Evolutionary conservation across 2,329 filamentous ascomycete genomes (phyloP), one percentile per base, ranked within the genome.

Genomic region (Biscogniauxia mediterranea): DNA sequence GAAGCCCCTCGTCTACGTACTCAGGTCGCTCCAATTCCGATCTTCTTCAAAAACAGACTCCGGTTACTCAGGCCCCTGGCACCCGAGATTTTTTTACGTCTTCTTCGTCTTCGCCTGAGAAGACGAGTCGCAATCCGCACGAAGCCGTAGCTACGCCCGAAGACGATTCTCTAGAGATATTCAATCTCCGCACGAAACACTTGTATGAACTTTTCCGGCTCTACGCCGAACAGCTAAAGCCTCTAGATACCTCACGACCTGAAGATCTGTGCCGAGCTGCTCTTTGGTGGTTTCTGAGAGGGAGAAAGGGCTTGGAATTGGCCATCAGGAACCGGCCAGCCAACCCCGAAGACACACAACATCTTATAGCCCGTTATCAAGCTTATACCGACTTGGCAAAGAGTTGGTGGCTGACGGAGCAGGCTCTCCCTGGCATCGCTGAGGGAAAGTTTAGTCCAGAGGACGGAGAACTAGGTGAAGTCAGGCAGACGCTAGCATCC

Each of bases 231-330:
- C 84, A 88, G 32, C 81, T 89, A 28, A 87, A 85, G 64, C 87
- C 91, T 0, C 73, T 93, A 4, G 81, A 85, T 59, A 81, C 83
- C 28, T 89, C 85, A 56, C 79, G 86, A 0, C 81, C 89, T 0
- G 80, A 83, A 54, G 86, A 92, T 62, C 89, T 93, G 79, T 81
- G 89, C 9, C 84, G 91, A 61, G 89, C 88, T 23, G 88, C 87
- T 3, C 79, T 91, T 0, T 97, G 93, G 93, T 97, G 93, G 93
- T 96, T 97, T 70, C 73, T 96, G 53, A 89, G 86, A 67, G 93
- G 93, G 20, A 88, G 93, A 63, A 85, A 88, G 70, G 87, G 88
- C 9, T 81, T 97, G 56, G 93, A 97, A 73, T 76, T 78, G 13
- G 81, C 89, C 49, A 87, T 96, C 54, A 84, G 91, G 62, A 87